Evolutionary conservation across 176 grass and related monocot genomes (phyloP), one percentile per base, ranked within the genome.

Genomic region (Oryza officinalis): DNA sequence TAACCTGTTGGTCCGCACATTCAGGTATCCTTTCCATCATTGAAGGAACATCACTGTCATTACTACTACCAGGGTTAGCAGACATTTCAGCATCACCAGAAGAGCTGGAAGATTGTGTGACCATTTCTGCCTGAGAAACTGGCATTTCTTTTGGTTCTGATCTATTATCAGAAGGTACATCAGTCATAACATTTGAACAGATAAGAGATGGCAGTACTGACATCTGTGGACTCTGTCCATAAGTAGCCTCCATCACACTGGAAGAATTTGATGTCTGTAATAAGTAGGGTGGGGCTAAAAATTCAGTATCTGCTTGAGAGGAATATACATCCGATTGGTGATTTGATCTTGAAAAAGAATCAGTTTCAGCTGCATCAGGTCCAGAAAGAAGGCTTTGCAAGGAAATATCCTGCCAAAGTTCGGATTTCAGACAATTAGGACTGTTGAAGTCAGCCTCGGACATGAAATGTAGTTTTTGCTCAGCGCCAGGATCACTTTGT

Each of bases 401-500:
- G 41, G 76, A 87, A 67, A 89, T 75, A 66, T 86, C 89, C 71
- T 87, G 89, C 87, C 76, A 81, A n/a, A 91, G 77, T 23, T 89
- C 89, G 4, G 80, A 67, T 78, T 90, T 85, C 40, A 86, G 52
- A 69, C 77, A 27, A 67, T 76, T 75, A 69, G 47, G 66, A 74
- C 33, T 67, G 74, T 18, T 40, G 50, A 81, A 67, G 74, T 85
- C 72, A 85, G 69, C 76, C 35, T 88, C 52, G 22, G 84, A 87
- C 31, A 84, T 69, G 73, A 68, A 75, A 52, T 87, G 68, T 78
- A 46, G 22, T 68, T 85, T 81, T 80, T 87, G 71, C 11, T 87
- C 87, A 91, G 65, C 72, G 20, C 65, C 76, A 72, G 65, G 84
- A 77, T 79, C 83, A 80, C 37, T 86, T 74, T 66, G 70, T 80